These are phyloP conservation scores for Colletotrichum sp. DNA, from an alignment of 2,329 filamentous ascomycete species.

Conservation along the genomic window DNA sequence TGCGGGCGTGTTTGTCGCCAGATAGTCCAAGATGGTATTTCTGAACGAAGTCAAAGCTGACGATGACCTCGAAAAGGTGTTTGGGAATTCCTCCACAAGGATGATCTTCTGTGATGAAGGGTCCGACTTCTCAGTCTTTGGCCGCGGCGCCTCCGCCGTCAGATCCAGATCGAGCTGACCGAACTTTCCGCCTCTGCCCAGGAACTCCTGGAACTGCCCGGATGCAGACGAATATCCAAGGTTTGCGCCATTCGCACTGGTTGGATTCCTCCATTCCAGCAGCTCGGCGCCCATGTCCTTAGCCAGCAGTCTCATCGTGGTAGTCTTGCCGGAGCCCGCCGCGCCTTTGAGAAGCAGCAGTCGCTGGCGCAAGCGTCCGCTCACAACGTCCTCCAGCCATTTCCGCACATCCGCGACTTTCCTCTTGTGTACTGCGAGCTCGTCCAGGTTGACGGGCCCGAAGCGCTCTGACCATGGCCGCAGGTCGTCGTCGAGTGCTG, in stretches of 20 bases:
- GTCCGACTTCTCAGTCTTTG: slow-evolving; percentile 18
- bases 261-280: slow-evolving; percentile 90
- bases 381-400: slow-evolving; percentile 80
- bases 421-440: slow-evolving; percentile 92
- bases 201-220: slow-evolving; percentile 89
- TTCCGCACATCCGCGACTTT: slow-evolving; percentile 85
- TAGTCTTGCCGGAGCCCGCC: slow-evolving; percentile 92
- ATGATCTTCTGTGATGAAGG: slow-evolving; percentile 59
- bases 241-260: slow-evolving; percentile 58
- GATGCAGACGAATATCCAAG: slow-evolving; percentile 73
- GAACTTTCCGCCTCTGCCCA: slow-evolving; percentile 81
- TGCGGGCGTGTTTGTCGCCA: slow-evolving; percentile 69
- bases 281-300: slow-evolving; percentile 78
- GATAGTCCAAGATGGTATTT: slow-evolving; percentile 73
- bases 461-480: slow-evolving; percentile 91
- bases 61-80: slow-evolving; percentile 71
- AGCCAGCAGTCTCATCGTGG: slow-evolving; percentile 79
- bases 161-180: slow-evolving; percentile 63
- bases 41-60: slow-evolving; percentile 73
- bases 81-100: slow-evolving; percentile 82
- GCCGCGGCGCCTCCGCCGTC: slow-evolving; percentile 8
- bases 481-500: slow-evolving; percentile 53
- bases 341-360: slow-evolving; percentile 87
- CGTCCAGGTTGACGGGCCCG: slow-evolving; percentile 74
- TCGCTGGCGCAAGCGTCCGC: slow-evolving; percentile 69